Base-by-base conservation (phyloP, 768 basidiomycete genomes). In the Tylopilus subfusipes region DNA sequence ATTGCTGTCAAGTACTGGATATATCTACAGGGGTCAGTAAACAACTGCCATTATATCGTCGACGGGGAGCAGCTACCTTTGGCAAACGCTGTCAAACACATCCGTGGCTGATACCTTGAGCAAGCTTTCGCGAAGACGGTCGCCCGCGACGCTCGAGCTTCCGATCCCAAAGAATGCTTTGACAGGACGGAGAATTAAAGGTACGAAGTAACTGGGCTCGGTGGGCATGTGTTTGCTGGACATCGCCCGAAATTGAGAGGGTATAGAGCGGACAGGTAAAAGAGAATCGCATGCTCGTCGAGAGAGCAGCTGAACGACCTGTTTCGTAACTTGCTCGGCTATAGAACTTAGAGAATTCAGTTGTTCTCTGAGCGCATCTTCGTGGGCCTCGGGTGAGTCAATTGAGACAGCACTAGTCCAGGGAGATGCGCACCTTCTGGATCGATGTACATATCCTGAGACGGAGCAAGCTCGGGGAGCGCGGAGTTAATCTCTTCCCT, bases 241-340 rank as follows among this genome's bases (percentile, higher is more conserved):
- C 85, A 86, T 86, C 16, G 90, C 90, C 49, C 95, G 81, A 62
- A 95, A 90, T 63, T 98, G 94, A 1, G 89, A 86, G 2, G 93
- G 92, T 64, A 98, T 90, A 0, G 90, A 88, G 45, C 90, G 82
- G 54, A 98, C 90, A 14, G 88, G 84, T 29, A 86, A 81, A 42
- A 98, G 80, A 9, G 86, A 83, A 59, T 97, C 95, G 56, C 84
- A 87, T 60, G 89, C 93, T n/a, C 92, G 83, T 55, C 82, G 81
- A 18, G 82, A 82, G 25, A 98, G 75, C 49, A 96, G 85, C 12
- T 74, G 65, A 24, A 88, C 69, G 52, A 96, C 81, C 50, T 90
- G 86, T 25, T 67, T 75, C 6, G 84, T 80, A 54, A 90, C 70
- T 3, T 82, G 75, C 14, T 80, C 75, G n/a, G 84, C 73, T n/a